Evolutionary conservation across 1,284 basidiomycete genomes (phyloP).

Genomic region (Salmacisia buchloeana): DNA sequence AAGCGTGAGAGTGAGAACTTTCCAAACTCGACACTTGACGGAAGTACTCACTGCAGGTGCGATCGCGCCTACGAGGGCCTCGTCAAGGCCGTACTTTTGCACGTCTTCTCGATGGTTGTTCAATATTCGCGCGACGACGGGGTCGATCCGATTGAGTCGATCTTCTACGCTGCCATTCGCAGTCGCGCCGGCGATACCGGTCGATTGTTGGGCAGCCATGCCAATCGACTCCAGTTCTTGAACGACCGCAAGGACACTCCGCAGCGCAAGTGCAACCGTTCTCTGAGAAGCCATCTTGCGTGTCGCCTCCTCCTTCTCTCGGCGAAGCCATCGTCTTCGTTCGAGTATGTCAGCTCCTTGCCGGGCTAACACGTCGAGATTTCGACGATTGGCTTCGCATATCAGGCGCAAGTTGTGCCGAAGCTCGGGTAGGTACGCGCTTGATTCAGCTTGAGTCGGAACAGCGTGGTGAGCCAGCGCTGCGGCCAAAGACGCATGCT

Average conservation of each 20-base stretch:
- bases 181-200: too few species aligned
- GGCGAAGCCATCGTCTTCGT: conserved; percentile 18
- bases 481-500: conserved; percentile 15
- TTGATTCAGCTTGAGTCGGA: conserved; percentile 70
- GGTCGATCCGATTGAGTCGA: conserved; percentile 18
- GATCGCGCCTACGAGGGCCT: conserved; percentile 84
- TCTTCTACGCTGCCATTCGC: too few species aligned
- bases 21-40: neutral
- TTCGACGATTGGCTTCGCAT: conserved; percentile 70
- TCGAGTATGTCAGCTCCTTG: conserved; percentile 72
- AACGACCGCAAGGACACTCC: conserved; percentile 21
- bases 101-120: conserved; percentile 16
- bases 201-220: neutral
- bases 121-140: conserved; percentile 16
- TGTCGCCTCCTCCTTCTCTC: conserved; percentile 55
- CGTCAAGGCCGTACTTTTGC: conserved; percentile 57
- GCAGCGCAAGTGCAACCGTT: neutral
- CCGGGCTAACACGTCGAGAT: conserved; percentile 73
- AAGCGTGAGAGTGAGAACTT: neutral
- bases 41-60: conserved; percentile 58
- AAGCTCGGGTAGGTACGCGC: conserved; percentile 75
- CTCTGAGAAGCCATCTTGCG: neutral
- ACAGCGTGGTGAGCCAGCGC: conserved; percentile 16
- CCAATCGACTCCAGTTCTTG: conserved; percentile 19
- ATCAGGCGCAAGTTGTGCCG: conserved; percentile 89